These are phyloP conservation scores for Mytilinidion resinicola DNA, from an alignment of 495 filamentous ascomycete genomes.

Conservation along the genomic window DNA sequence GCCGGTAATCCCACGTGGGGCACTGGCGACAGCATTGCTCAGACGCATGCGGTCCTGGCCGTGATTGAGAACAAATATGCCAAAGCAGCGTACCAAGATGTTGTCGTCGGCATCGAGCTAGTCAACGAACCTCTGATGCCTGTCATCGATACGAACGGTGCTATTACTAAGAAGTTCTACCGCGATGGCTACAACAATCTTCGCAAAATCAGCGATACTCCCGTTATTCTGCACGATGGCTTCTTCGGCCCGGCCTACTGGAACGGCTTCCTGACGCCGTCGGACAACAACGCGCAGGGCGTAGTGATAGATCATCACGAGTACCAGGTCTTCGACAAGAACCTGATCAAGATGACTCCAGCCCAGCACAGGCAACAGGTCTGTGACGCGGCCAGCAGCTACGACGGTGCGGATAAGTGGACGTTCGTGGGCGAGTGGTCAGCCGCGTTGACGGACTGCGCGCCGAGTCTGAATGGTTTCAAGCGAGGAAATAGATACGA, in stretches of 20 bases:
- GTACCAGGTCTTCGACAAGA: slow-evolving; percentile 43
- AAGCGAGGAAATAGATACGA: slow-evolving; percentile 60
- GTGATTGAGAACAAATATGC: slow-evolving; percentile 54
- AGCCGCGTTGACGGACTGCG: slow-evolving; percentile 66
- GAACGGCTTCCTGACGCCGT: slow-evolving; percentile 39
- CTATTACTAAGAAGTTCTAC: slow-evolving; percentile 55
- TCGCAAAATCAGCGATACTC: slow-evolving; percentile 46
- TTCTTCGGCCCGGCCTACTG: slow-evolving; percentile 43
- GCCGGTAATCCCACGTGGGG: slow-evolving; percentile 44
- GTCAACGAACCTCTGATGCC: slow-evolving; percentile 62
- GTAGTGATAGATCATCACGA: slow-evolving; percentile 47
- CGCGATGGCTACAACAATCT: slow-evolving; percentile 53
- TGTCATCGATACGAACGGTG: slow-evolving; percentile 44
- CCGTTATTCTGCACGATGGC: slow-evolving; percentile 61
- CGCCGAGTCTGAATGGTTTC: slow-evolving; percentile 61
- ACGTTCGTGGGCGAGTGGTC: slow-evolving; percentile 48
- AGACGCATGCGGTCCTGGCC: slow-evolving; percentile 52
- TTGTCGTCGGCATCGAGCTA: slow-evolving; percentile 64
- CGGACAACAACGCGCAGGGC: slow-evolving; percentile 31
- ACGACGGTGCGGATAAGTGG: slow-evolving; percentile 40
- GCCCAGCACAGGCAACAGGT: slow-evolving; percentile 39
- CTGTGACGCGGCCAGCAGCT: slow-evolving; percentile 36
- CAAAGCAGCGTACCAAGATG: slow-evolving; percentile 46
- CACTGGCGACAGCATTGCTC: slow-evolving; percentile 47
- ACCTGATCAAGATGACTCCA: slow-evolving; percentile 29